Base-by-base conservation (phyloP, 2,329 filamentous ascomycete genomes). In the Aspergillus sp. region DNA sequence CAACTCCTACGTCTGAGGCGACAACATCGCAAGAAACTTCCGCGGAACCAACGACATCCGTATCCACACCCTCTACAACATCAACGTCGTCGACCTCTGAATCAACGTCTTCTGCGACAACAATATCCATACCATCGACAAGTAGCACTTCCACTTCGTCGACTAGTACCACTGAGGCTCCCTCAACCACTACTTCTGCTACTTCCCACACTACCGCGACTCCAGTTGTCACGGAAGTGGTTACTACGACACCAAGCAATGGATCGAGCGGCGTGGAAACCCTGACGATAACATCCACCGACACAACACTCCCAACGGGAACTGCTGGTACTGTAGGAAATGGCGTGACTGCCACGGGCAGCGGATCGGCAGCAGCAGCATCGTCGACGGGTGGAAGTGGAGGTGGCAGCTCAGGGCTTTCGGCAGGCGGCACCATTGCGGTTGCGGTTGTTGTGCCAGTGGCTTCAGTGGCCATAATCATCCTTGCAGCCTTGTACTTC, bases 401-500 rank as follows among this genome's bases (percentile, higher is more conserved):
- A 6, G 57, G 64, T 27, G 63, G 68, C 30, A 67, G 67, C 39
- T 72, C 69, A 36, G 78, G 80, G 15, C 73, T 82, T 8, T 77
- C 78, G 10, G 68, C 77, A 5, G 74, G 84, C 36, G 89, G 89
- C 51, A 93, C 86, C 67, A 96, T 96, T 63, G 94, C 95, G 7
- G 88, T 98, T 54, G 94, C 93, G 3, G 95, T 99, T 0, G 92
- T 97, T 5, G 90, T 98, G 2, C 95, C 95, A 4, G 94, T 99
- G 52, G 92, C 88, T 1, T 92, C 89, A 1, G 92, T 98, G 39
- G 92, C 91, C 2, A 77, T 96, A 17, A 82, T 98, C 21, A 87
- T 94, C 2, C 77, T 94, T 8, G 86, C 86, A 3, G 90, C 88
- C 6, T 82, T 97, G 27, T 92, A 90, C 75, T 86, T 94, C 71